These are phyloP conservation scores for Sclerotinia spermophila DNA, from an alignment of 2,329 filamentous ascomycete genomes.

Conservation along the genomic window DNA sequence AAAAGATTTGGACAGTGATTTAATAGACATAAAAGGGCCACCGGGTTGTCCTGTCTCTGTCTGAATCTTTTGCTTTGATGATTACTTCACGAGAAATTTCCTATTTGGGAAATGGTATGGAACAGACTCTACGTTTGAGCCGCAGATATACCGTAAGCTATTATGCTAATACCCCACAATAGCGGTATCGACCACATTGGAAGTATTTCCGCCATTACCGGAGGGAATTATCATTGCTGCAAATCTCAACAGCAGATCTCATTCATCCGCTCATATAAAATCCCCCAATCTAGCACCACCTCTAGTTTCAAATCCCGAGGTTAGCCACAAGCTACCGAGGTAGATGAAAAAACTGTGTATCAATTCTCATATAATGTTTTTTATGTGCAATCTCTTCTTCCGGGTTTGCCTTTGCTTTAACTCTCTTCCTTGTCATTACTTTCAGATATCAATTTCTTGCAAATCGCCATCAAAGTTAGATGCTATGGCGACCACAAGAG, in stretches of 20 bases:
- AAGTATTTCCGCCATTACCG: background rate
- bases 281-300: background rate
- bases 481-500: background rate
- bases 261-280: background rate
- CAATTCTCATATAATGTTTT: background rate
- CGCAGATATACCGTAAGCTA: background rate
- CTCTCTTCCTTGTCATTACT: background rate
- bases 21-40: background rate
- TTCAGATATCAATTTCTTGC: background rate
- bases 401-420: background rate
- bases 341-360: background rate
- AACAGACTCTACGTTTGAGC: background rate
- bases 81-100: background rate
- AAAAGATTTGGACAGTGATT: background rate
- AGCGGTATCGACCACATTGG: background rate
- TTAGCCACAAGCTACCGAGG: background rate
- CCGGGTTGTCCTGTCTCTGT: background rate
- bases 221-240: background rate
- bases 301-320: background rate
- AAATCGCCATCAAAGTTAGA: background rate
- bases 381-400: background rate
- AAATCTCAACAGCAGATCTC: background rate
- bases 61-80: background rate
- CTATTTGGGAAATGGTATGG: background rate
- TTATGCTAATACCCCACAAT: background rate